Evolutionary conservation across 768 basidiomycete species (phyloP), one percentile per base, ranked within the genome.

Genomic region (Suillus spraguei): DNA sequence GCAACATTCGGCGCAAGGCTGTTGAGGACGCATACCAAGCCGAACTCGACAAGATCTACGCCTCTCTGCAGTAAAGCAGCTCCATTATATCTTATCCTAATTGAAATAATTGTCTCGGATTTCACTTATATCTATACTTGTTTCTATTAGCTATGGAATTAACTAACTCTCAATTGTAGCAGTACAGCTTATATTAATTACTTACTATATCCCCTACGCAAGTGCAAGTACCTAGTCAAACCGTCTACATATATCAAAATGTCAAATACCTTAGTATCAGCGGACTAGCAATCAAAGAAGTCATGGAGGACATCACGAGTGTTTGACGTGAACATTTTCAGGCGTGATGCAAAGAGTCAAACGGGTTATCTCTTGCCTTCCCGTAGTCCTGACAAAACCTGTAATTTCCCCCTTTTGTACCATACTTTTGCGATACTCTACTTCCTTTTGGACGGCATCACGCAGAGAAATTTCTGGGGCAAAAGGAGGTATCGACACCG

Each of bases 1-100:
- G 91, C 35, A 93, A 92, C 70, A 88, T 93, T 66, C 86, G 91
- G 58, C 84, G 91, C 52, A 84, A 81, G 67, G 90, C 89, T 14
- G 89, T 92, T 24, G 91, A 93, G 75, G 88, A 89, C 66, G 68
- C 78, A 32, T 90, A 84, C 78, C 80, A 80, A 69, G 67, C 70
- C 32, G 77, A 83, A 61, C 81, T 93, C 28, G 89, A 92, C 74
- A 70, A 71, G 41, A 81, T 91, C 42, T 91, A 87, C 67, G 73
- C 74, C 63, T 66, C 68, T 60, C 60, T 74, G 60, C 60, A 46
- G 33, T 69, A 63, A 70, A 49, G 24, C 42, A n/a, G n/a, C 28
- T 8, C 39, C 35, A 50, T 28, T 35, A 33, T 32, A 39, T 50
- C 17, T 22, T 58, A 32, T 24, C 9, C 5, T 63, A 38, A 20